Evolutionary conservation across 1,284 basidiomycete genomes (phyloP).

Genomic region (Sporisorium scitamineum): DNA sequence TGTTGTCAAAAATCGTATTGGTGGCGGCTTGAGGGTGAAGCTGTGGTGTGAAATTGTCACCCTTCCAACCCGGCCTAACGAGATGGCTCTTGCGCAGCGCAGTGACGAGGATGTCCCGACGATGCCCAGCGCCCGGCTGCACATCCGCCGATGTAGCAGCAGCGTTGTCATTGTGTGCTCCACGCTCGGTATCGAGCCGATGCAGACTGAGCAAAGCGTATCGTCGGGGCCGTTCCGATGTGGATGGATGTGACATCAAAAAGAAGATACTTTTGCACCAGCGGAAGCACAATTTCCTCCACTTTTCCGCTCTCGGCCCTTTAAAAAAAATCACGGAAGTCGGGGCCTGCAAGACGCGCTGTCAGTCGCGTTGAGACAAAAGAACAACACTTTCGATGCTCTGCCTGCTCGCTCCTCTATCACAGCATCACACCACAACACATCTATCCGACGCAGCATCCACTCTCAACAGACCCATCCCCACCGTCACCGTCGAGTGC

Average conservation of each 20-base stretch:
- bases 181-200: neutral
- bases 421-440: neutral
- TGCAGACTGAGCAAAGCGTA: neutral
- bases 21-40: neutral
- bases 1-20: conserved; percentile 4
- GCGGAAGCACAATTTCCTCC: conserved; percentile 8
- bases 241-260: conserved; percentile 1
- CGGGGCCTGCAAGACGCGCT: conserved; percentile 24
- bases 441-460: neutral
- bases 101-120: neutral
- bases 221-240: conserved; percentile 3
- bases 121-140: neutral
- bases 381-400: conserved; percentile 28
- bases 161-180: neutral
- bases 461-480: neutral
- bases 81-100: neutral
- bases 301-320: conserved; percentile 9
- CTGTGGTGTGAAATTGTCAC: neutral
- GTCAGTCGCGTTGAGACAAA: conserved; percentile 17
- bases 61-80: neutral
- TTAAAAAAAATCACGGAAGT: conserved; percentile 25
- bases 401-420: neutral
- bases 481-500: too few relatives aligned
- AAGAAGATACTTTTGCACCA: neutral
- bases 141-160: neutral